Evolutionary conservation across 1,284 basidiomycete genomes (phyloP).

Genomic region (Ceratobasidium sp.): DNA sequence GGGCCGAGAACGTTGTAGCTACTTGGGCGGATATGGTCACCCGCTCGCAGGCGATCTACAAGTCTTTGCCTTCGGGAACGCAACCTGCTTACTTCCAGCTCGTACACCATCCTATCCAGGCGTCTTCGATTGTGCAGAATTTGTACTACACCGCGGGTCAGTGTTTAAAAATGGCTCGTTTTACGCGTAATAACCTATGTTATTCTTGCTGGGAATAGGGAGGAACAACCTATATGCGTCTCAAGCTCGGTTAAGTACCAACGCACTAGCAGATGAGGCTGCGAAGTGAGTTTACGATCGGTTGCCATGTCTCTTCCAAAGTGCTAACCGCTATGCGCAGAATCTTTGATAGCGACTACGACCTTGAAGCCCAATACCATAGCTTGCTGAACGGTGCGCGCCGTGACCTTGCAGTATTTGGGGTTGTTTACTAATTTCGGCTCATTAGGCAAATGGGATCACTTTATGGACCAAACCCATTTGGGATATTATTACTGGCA

Average conservation of each 20-base stretch:
- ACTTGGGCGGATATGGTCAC: conserved; percentile 62
- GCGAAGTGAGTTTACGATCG: conserved; percentile 50
- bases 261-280: conserved; percentile 65
- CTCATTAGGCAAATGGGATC: conserved; percentile 40
- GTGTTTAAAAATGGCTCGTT: neutral
- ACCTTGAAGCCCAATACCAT: conserved; percentile 69
- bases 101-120: conserved; percentile 70
- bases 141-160: conserved; percentile 66
- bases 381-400: conserved; percentile 63
- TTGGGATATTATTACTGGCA: conserved; percentile 76
- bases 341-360: conserved; percentile 68
- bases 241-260: conserved; percentile 71
- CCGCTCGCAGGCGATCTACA: conserved; percentile 67
- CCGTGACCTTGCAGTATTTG: too few species aligned
- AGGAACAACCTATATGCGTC: conserved; percentile 70
- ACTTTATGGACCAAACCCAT: conserved; percentile 53
- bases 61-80: conserved; percentile 58
- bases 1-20: conserved; percentile 66
- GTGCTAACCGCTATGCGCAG: neutral
- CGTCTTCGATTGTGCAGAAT: conserved; percentile 65
- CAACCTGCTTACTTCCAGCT: conserved; percentile 74
- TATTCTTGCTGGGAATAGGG: conserved; percentile 44
- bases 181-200: neutral
- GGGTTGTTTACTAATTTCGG: neutral
- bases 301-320: neutral